Conservation (phyloP, 2,329 filamentous ascomycete genomes). For the Apiospora kogelbergensis region DNA sequence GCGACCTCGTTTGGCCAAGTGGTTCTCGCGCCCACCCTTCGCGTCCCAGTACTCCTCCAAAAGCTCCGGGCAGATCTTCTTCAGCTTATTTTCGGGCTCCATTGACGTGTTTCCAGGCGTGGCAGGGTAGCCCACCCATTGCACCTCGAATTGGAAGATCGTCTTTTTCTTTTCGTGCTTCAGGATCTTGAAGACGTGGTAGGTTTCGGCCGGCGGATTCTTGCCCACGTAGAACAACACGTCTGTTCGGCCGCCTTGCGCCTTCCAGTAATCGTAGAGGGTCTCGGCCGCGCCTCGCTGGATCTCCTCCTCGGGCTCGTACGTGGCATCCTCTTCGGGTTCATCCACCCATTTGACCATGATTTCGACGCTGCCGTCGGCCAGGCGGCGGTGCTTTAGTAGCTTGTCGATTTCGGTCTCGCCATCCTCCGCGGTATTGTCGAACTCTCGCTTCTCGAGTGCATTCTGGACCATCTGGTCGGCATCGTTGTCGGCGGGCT, state of each 20-base stretch:
- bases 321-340: conserved; percentile 26
- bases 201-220: conserved; percentile 24
- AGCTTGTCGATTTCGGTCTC: conserved; percentile 25
- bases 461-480: conserved; percentile 10
- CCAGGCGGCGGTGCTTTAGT: conserved; percentile 25
- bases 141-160: conserved; percentile 30
- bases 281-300: conserved; percentile 32
- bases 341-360: conserved; percentile 32
- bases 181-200: conserved; percentile 29
- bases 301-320: conserved; percentile 35
- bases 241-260: conserved; percentile 29
- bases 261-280: conserved; percentile 34
- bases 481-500: conserved; percentile 9
- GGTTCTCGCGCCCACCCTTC: conserved; percentile 26
- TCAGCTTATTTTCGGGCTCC: conserved; percentile 31
- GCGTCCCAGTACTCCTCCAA: conserved; percentile 31
- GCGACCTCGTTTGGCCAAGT: conserved; percentile 28
- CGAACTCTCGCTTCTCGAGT: conserved; percentile 19
- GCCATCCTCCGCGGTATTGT: conserved; percentile 15
- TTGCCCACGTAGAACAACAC: conserved; percentile 28
- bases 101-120: conserved; percentile 27
- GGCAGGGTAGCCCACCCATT: conserved; percentile 33
- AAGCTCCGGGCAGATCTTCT: conserved; percentile 23
- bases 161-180: conserved; percentile 27
- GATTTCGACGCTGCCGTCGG: conserved; percentile 27